Evolutionary conservation across 805 yeast species (phyloP).

Genomic region (Scheffersomyces coipomensis): DNA sequence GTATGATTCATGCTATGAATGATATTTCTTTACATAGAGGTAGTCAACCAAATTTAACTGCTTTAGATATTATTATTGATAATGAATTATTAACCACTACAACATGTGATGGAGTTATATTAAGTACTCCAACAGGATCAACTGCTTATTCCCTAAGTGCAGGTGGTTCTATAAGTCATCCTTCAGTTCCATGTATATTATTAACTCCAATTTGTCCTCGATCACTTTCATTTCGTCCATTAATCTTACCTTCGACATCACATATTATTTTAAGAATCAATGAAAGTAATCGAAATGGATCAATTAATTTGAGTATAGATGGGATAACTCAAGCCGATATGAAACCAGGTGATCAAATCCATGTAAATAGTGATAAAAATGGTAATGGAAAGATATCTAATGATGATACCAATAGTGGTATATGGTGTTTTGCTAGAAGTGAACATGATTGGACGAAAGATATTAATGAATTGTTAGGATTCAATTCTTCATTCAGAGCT

Average conservation of each 20-base stretch:
- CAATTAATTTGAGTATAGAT: constrained; percentile 68
- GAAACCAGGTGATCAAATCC: constrained; percentile 75
- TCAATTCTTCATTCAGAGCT: constrained; percentile 68
- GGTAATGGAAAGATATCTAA: constrained; percentile 2
- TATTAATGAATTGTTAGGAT: constrained; percentile 82
- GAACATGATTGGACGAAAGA: constrained; percentile 93
- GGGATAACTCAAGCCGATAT: constrained; percentile 76
- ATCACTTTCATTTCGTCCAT: constrained; percentile 85
- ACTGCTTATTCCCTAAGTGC: constrained; percentile 88
- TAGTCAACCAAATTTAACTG: constrained; percentile 78
- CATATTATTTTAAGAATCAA: constrained; percentile 62
- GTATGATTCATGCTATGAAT: constrained; percentile 80
- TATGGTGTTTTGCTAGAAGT: constrained; percentile 83
- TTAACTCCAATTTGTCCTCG: constrained; percentile 92
- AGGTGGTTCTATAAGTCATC: constrained; percentile 93
- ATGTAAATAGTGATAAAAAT: constrained; percentile 64
- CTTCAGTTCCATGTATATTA: constrained; percentile 76
- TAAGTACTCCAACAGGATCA: constrained; percentile 92
- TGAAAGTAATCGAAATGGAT: constrained; percentile 42
- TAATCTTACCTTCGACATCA: constrained; percentile 75
- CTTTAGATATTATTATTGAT: constrained; percentile 81
- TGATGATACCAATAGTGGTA: constrained; percentile 44
- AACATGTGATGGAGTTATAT: constrained; percentile 85
- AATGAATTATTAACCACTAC: constrained; percentile 84
- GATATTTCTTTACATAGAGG: constrained; percentile 90